Base-by-base conservation (phyloP, 2,329 filamentous ascomycete genomes). In the Alternaria sp. region DNA sequence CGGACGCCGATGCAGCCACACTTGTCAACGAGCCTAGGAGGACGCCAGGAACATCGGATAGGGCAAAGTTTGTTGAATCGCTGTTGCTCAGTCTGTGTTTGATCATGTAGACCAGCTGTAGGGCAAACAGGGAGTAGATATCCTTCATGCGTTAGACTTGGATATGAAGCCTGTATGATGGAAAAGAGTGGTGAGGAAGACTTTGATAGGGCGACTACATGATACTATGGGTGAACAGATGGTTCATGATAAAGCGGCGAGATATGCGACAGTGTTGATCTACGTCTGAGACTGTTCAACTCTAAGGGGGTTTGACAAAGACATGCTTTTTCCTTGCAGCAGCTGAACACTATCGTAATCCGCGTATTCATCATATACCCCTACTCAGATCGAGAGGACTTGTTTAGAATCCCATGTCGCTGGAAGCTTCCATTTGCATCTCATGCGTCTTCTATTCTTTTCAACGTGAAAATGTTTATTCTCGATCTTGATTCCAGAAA, bases 111-210 rank as follows among this genome's bases (percentile, higher is more conserved):
- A 23, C 20, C 25, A 1, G 10, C 20, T 15, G 2, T 1, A 2
- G 1, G 3, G 33, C 15, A 37, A 2, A 37, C 5, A 3, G 3
- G 9, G 15, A 41, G 0, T 41, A 10, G 37, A n/a, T 10, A 41
- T 41, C 4, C 8, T 41, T 0, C 4, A 10, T 41, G 15, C 7
- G 0, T 1, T 2, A n/a, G 0, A n/a, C 1, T 18, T 1, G 2
- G 2, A 41, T 41, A 0, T 18, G 2, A 5, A 41, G 15, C 15
- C 0, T 41, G 0, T 11, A 41, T 9, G 2, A 41, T 10, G 33
- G 4, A 41, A 0, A 4, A n/a, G 1, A 4, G 37, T 41, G 37
- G n/a, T 41, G 37, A 2, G n/a, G 1, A 41, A 18, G n/a, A 41
- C 9, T 6, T 0, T 1, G 9, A 41, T 3, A 6, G 15, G 9